These are phyloP conservation scores for Solidago caesia DNA, from an alignment of 129 eudicot genomes.

Conservation along the genomic window DNA sequence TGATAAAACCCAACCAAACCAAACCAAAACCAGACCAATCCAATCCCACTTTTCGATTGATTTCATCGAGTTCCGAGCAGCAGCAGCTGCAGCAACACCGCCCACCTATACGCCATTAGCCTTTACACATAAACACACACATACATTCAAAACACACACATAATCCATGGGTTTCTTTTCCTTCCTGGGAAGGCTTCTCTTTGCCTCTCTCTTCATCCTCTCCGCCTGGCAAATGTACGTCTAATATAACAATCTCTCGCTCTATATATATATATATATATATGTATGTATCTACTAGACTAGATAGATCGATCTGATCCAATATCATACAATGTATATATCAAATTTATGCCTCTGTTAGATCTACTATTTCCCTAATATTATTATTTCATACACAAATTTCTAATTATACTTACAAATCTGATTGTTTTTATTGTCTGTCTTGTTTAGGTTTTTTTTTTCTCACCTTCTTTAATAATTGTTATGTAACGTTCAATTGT, in stretches of 20 bases:
- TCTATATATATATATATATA: slow-evolving; percentile 16
- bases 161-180: slow-evolving; percentile 55
- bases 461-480: neutral
- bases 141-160: neutral
- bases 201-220: slow-evolving; percentile 69
- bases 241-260: neutral
- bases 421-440: neutral
- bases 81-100: neutral
- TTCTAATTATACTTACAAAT: neutral
- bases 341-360: neutral
- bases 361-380: slow-evolving; percentile 16
- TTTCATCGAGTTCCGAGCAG: slow-evolving; percentile 19
- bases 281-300: neutral
- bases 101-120: neutral
- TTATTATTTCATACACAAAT: neutral
- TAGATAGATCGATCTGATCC: neutral
- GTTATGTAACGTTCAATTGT: neutral
- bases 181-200: slow-evolving; percentile 61
- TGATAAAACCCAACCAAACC: neutral
- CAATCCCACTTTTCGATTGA: neutral
- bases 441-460: neutral
- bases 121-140: neutral
- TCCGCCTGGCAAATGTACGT: slow-evolving; percentile 70
- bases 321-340: slow-evolving; percentile 9
- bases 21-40: neutral